Evolutionary conservation across 345 rosid species (phyloP), one percentile per base, ranked within the genome.

Genomic region (Camelina sativa): DNA sequence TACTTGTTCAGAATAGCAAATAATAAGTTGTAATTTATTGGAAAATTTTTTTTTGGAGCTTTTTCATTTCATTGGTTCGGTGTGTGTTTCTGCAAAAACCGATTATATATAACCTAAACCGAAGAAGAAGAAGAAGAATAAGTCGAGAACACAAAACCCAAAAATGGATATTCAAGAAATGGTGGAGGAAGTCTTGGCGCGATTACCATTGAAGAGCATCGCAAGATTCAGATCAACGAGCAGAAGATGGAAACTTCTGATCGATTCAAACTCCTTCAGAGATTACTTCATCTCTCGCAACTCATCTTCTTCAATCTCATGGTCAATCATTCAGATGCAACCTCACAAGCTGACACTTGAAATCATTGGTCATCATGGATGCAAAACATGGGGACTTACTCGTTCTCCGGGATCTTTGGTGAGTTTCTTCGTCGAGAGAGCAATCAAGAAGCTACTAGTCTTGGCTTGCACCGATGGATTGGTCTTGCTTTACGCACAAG

Each of bases 241-340:
- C 72, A 65, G 8, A 74, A 32, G 47, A 11, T 74, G 65, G 77
- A 74, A 16, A 56, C 55, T 50, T 1, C 15, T 74, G 0, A 25
- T 74, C 51, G 77, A 74, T 16, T 74, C 65, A 15, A 20, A 46
- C 17, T 55, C 13, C 58, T 74, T 65, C 50, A 3, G 77, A 34
- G 28, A 44, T 30, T 19, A 15, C 10, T 56, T 46, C 77, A 13
- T 43, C 48, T 74, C 77, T 38, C 2, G 16, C 13, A 64, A 32
- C 50, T 64, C 71, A 0, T 55, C 77, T 2, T 55, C 65, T 8
- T 74, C 65, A 0, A 20, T 54, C 23, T 74, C 77, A 0, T 74
- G 71, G 71, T 64, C 71, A 20, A 64, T 55, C 65, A 48, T 65
- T 41, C 65, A 64, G 22, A 54, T 28, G 10, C 46, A n/a, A 5